Conservation (phyloP, 2,329 filamentous ascomycete species). For the Pyrenophora teres region DNA sequence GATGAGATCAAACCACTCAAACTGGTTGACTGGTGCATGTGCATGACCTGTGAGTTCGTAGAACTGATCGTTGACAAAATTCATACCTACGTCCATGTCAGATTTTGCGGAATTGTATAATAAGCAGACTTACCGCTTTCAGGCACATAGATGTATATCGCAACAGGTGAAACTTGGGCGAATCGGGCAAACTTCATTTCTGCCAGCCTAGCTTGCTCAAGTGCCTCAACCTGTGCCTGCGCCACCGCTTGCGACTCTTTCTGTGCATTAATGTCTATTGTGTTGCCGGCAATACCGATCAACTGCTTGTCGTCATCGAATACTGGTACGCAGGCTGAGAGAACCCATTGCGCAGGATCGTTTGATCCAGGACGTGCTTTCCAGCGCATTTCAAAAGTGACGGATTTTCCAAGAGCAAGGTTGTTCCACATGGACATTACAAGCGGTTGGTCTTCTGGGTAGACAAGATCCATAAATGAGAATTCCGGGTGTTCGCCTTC, state of each 20-base stretch:
- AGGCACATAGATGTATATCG: constrained; percentile 34
- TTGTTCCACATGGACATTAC: constrained; percentile 41
- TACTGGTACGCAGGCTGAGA: constrained; percentile 38
- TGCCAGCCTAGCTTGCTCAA: constrained; percentile 30
- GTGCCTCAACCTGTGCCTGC: constrained; percentile 30
- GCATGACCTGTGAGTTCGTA: constrained; percentile 33
- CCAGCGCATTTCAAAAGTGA: constrained; percentile 46
- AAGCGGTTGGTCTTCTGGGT: constrained; percentile 29
- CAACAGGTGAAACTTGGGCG: constrained; percentile 31
- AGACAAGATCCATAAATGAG: constrained; percentile 40
- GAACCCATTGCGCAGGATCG: constrained; percentile 32
- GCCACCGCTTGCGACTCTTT: constrained; percentile 33
- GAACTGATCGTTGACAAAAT: constrained; percentile 38
- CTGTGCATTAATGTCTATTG: constrained; percentile 40
- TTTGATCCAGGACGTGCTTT: constrained; percentile 24
- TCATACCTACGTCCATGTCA: constrained; percentile 25
- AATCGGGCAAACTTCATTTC: constrained; percentile 36
- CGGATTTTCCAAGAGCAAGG: constrained; percentile 28
- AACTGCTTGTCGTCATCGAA: constrained; percentile 32
- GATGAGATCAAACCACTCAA: constrained; percentile 27
- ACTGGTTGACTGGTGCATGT: constrained; percentile 15
- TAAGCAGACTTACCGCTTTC: constrained; percentile 16
- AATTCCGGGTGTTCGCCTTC: constrained; percentile 27
- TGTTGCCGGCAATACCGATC: constrained; percentile 39
- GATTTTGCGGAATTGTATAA: neutral